These are phyloP conservation scores for Yamadazyma insecticola DNA, from an alignment of 805 yeast genomes.

Conservation along the genomic window DNA sequence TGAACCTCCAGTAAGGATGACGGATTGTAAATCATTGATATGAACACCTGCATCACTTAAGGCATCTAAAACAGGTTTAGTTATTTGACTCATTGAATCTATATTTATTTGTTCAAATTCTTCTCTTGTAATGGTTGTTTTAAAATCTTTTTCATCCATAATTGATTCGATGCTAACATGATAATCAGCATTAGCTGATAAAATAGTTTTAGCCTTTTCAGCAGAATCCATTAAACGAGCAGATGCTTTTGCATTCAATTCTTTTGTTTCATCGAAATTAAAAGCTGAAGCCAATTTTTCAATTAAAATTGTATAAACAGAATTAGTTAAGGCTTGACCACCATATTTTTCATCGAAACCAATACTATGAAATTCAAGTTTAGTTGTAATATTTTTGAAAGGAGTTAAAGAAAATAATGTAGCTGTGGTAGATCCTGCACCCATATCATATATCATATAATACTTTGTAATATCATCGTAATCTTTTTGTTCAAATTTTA, in stretches of 20 bases:
- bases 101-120: constrained; percentile 64
- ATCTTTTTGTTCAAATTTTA: constrained; percentile 32
- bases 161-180: constrained; percentile 73
- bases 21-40: constrained; percentile 48
- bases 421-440: constrained; percentile 87
- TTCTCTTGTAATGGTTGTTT: constrained; percentile 60
- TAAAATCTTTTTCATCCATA: constrained; percentile 70
- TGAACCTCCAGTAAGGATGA: constrained; percentile 86
- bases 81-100: constrained; percentile 42
- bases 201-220: constrained; percentile 80
- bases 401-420: constrained; percentile 68
- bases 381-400: constrained; percentile 34
- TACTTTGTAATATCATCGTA: constrained; percentile 40
- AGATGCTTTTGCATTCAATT: constrained; percentile 53
- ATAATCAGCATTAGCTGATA: constrained; percentile 86
- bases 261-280: constrained; percentile 29
- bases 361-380: constrained; percentile 64
- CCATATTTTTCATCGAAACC: constrained; percentile 68
- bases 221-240: constrained; percentile 76
- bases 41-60: constrained; percentile 30
- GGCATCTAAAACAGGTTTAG: constrained; percentile 52
- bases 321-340: constrained; percentile 68
- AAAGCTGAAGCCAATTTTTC: constrained; percentile 50
- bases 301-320: constrained; percentile 56
- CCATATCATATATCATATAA: constrained; percentile 82